Evolutionary conservation across 192 early-diverging fungal species (phyloP).

Genomic region (Mycoemilia scoparia): DNA sequence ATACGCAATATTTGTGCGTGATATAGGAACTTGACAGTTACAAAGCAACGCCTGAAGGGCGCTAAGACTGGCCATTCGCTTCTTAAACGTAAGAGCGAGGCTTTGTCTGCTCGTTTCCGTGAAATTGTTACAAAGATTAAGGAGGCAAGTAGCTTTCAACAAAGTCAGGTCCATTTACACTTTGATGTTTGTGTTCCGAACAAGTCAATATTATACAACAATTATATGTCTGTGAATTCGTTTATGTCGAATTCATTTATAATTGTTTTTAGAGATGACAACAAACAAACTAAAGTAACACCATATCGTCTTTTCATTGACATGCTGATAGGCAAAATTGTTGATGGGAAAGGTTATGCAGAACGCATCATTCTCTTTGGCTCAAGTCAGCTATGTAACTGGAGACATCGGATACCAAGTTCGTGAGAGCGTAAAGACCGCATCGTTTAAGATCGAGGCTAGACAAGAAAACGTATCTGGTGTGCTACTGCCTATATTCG

Average conservation of each 20-base stretch:
- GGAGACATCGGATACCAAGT: constrained; percentile 97
- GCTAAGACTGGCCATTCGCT: constrained; percentile 96
- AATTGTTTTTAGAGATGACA: not conserved
- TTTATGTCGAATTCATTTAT: constrained; percentile 2
- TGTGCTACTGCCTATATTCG: constrained; percentile 85
- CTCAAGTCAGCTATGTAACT: constrained; percentile 90
- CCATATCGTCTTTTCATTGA: constrained; percentile 33
- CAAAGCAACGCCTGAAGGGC: constrained; percentile 91
- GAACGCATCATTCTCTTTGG: constrained; percentile 89
- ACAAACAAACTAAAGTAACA: too few species aligned
- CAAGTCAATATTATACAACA: too few species aligned
- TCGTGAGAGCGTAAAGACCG: constrained; percentile 81
- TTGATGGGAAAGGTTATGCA: constrained; percentile 99
- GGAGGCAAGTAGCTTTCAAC: too few species aligned
- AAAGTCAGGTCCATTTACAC: not conserved
- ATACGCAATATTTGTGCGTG: too few species aligned
- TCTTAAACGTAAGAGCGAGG: constrained; percentile 95
- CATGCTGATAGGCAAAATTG: too few species aligned
- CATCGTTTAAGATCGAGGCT: constrained; percentile 77
- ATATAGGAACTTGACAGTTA: constrained; percentile 76
- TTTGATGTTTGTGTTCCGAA: too few species aligned
- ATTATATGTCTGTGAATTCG: constrained; percentile 3
- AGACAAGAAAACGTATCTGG: constrained; percentile 97
- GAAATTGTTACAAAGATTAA: constrained; percentile 92
- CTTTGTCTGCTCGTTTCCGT: constrained; percentile 85